Base-by-base conservation (phyloP, 2,329 filamentous ascomycete genomes). In the Nothophoma quercina region DNA sequence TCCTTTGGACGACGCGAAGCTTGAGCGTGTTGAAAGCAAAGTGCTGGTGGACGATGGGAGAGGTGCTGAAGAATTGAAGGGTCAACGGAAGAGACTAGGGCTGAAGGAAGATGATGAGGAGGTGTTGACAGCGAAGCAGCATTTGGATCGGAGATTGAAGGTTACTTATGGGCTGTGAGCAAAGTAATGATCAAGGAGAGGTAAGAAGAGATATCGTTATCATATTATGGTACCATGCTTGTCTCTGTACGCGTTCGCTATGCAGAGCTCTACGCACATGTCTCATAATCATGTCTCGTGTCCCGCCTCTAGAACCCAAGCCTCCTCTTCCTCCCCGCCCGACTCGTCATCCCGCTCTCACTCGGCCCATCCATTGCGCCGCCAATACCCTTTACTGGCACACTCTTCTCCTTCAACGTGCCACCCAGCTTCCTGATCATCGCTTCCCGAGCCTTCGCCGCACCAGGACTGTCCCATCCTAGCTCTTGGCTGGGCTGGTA, bases 91-190 rank as follows among this genome's bases (percentile, higher is more conserved):
- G 75, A 77, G 56, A 75, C 75, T 72, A 73, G 79, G 50, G 67
- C 69, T 72, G 49, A 74, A 73, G 13, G 75, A 71, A 4, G 75
- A 71, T 0, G 55, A 65, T 62, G 46, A 72, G 56, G 77, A 75
- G 41, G 73, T 79, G 12, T 71, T 86, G 63, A 87, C 84, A 25
- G 85, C 85, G 1, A 77, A 75, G 56, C 80, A 84, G 64, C 85
- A 88, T 78, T 70, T 88, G 69, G 78, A 81, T 62, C 75, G 79
- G 51, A 75, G 85, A 55, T 65, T 87, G 66, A 80, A 78, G 44
- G 83, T 83, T 18, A 87, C 85, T 2, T 87, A 87, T 75, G 80
- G 77, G 18, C 56, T 78, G 15, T 67, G 51, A 60, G 7, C 25
- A 10, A 16, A 13, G 23, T 6, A 8, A 5, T 19, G 29, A 22